Evolutionary conservation across 1,284 basidiomycete genomes (phyloP).

Genomic region (Grifola frondosa): DNA sequence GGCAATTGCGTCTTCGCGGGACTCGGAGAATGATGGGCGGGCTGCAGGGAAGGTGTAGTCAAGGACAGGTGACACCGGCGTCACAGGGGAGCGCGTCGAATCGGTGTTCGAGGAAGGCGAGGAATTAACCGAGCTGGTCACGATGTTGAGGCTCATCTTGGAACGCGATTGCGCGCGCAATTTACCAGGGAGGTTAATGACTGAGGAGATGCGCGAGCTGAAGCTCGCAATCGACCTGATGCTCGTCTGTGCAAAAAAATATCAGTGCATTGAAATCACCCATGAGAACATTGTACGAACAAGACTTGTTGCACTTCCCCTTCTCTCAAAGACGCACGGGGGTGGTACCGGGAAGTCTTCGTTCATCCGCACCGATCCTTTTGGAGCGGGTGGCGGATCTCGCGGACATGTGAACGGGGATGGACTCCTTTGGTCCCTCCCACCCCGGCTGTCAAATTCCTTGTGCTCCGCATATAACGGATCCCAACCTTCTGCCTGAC

Average conservation of each 20-base stretch:
- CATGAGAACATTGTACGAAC: not conserved
- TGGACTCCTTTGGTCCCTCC: constrained; percentile 4
- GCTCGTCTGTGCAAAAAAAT: constrained; percentile 14
- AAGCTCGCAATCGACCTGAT: constrained; percentile 23
- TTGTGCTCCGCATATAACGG: not conserved
- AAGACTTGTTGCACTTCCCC: constrained; percentile 28
- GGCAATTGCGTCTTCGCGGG: constrained; percentile 18
- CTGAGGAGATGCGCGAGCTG: constrained; percentile 20
- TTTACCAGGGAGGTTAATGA: constrained; percentile 22
- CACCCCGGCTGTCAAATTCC: not conserved
- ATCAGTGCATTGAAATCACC: constrained; percentile 1
- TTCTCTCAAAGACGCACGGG: constrained; percentile 26
- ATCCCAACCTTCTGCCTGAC: constrained; percentile 4
- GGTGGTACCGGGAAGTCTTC: constrained; percentile 16
- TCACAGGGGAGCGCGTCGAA: constrained; percentile 18
- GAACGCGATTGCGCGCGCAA: constrained; percentile 22
- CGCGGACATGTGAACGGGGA: constrained; percentile 20
- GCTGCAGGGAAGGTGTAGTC: constrained; percentile 12
- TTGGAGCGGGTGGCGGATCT: constrained; percentile 18
- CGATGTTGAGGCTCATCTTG: constrained; percentile 27
- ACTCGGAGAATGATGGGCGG: constrained; percentile 6
- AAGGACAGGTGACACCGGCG: constrained; percentile 17
- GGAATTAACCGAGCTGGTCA: constrained; percentile 20
- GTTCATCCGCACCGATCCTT: not conserved
- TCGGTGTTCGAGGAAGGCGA: constrained; percentile 21